Evolutionary conservation across 306 rosid genomes (phyloP).

Genomic region (Trifolium subterraneum): DNA sequence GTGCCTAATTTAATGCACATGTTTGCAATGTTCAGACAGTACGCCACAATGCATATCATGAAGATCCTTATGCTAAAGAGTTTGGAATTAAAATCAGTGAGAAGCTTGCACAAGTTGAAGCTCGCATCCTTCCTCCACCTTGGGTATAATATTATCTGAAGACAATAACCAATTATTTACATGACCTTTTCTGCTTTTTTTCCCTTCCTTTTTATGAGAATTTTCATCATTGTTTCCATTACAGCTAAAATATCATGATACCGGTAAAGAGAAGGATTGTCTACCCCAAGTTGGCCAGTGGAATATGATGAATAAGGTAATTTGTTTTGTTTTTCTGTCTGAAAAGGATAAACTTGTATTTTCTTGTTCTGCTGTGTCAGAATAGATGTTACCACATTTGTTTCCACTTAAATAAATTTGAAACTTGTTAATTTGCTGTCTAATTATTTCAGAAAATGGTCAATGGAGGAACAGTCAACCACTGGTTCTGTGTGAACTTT

Average conservation of each 20-base stretch:
- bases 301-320: conserved; percentile 99
- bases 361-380: background rate
- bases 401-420: background rate
- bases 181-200: background rate
- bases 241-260: conserved; percentile 93
- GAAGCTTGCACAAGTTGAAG: conserved; percentile 94
- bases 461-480: conserved; percentile 84
- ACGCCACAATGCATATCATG: conserved; percentile 77
- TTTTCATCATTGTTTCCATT: conserved; percentile 1
- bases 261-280: conserved; percentile 95
- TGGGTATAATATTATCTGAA: conserved; percentile 61
- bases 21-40: conserved; percentile 64
- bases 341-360: background rate
- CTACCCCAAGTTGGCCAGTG: conserved; percentile 98
- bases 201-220: background rate
- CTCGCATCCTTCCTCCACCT: conserved; percentile 95
- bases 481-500: conserved; percentile 91
- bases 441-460: conserved; percentile 85
- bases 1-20: background rate
- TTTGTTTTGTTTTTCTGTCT: background rate
- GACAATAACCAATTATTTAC: background rate
- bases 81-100: conserved; percentile 92
- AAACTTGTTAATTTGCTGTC: background rate
- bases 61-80: conserved; percentile 88
- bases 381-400: background rate